phyloP scores from a whole-genome alignment of 306 rosid genomes.

The Begonia masoniana region DNA sequence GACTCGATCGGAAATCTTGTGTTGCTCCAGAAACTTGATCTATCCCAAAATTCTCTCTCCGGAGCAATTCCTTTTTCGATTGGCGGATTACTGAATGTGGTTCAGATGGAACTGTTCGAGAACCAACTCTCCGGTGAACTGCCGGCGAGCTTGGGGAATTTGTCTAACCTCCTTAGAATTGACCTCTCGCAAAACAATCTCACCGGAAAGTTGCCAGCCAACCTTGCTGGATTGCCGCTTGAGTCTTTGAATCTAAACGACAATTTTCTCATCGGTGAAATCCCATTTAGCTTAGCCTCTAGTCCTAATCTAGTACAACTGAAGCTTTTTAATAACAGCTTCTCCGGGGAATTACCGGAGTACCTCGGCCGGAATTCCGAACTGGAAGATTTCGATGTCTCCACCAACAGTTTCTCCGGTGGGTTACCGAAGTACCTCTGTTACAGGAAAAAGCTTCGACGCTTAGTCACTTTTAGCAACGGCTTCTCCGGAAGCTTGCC shows the following conservation, averaged over 20 bases:
- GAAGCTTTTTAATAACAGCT: constrained; percentile 64
- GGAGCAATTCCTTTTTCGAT: constrained; percentile 55
- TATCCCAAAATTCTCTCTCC: constrained; percentile 32
- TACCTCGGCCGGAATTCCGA: constrained; percentile 43
- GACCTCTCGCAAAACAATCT: constrained; percentile 63
- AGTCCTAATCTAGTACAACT: constrained; percentile 29
- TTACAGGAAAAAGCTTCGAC: constrained; percentile 24
- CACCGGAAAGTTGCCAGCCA: constrained; percentile 38
- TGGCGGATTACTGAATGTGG: constrained; percentile 26
- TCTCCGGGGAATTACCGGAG: constrained; percentile 39
- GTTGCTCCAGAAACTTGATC: constrained; percentile 41
- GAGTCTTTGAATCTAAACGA: constrained; percentile 38
- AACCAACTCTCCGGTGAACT: constrained; percentile 52
- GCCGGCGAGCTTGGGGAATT: constrained; percentile 49
- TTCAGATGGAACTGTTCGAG: constrained; percentile 24
- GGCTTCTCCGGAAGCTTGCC: constrained; percentile 45
- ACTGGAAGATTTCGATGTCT: constrained; percentile 44
- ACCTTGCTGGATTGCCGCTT: constrained; percentile 30
- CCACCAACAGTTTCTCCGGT: constrained; percentile 49
- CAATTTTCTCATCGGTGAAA: constrained; percentile 48
- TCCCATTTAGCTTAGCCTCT: constrained; percentile 36
- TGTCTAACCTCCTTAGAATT: constrained; percentile 22
- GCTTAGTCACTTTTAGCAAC: constrained; percentile 35
- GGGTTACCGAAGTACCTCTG: constrained; percentile 53
- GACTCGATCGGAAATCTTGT: constrained; percentile 52